These are phyloP conservation scores for Candida sanyaensis DNA, from an alignment of 1,139 yeast genomes.

Conservation along the genomic window DNA sequence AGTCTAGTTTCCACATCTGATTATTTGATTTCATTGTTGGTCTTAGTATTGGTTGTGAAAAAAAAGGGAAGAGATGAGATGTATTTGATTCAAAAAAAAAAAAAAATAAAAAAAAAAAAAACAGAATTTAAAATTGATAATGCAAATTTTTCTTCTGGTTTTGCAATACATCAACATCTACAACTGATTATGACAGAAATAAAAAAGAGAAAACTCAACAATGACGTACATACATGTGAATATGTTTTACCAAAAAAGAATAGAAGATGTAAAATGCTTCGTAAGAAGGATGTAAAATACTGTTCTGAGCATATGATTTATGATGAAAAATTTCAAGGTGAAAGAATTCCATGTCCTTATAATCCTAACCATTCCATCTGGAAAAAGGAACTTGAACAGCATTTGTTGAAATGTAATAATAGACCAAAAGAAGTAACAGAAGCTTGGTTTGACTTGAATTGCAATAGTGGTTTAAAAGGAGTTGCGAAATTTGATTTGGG, in stretches of 20 bases:
- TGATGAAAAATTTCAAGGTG: conserved; percentile 16
- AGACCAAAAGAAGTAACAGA: conserved; percentile 31
- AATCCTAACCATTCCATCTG: conserved; percentile 78
- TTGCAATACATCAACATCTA: not conserved
- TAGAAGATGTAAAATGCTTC: conserved; percentile 62
- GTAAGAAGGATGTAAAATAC: conserved; percentile 48
- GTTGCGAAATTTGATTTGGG: conserved; percentile 19
- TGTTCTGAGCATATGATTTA: conserved; percentile 64
- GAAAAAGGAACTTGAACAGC: conserved; percentile 56
- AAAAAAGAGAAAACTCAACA: conserved; percentile 19
- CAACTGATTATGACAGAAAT: conserved; percentile 5
- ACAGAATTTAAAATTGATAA: not conserved
- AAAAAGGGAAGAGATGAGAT: conserved; percentile 15
- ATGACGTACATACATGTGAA: conserved; percentile 33
- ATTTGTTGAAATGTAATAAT: conserved; percentile 64
- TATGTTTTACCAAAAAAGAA: conserved; percentile 48
- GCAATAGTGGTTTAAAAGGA: conserved; percentile 25
- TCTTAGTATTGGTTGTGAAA: not conserved
- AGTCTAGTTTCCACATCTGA: conserved; percentile 51
- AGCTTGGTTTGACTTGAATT: conserved; percentile 45
- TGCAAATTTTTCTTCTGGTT: not conserved
- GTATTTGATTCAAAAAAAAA: not conserved
- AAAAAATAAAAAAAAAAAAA: not conserved
- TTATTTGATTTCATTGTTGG: conserved; percentile 13
- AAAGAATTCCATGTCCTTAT: conserved; percentile 73